Evolutionary conservation across 805 yeast genomes (phyloP), one percentile per base, ranked within the genome.

Genomic region (Spathaspora sp.): DNA sequence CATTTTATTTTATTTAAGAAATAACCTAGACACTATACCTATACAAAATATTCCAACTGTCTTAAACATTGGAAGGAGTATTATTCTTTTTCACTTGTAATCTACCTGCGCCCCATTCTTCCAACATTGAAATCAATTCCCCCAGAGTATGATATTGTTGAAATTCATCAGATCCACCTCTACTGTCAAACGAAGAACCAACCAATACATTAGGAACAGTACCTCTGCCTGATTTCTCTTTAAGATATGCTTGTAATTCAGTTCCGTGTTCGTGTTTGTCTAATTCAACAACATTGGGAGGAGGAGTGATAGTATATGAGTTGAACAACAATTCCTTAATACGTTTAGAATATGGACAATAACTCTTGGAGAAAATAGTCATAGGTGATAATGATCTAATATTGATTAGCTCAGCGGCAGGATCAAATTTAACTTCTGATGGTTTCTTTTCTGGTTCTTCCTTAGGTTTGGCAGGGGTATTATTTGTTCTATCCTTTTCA

Each of bases 181-280:
- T 78, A 46, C 93, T 85, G 48, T 63, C 63, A 40, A 56, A 59
- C 23, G 78, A 66, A 8, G 87, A 86, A 51, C 84, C 86, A 49
- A 93, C 80, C 49, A 89, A 75, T 18, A 94, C 80, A 64, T 94
- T 94, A 23, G 99, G 99, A 12, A 94, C 99, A 0, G 98, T 93
- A 28, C 70, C 70, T 59, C 97, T 82, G 6, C 94, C 96, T 4
- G 96, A 82, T 51, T 78, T 67, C 48, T 77, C 73, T 16, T 77
- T 86, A 49, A 94, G 76, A 66, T 86, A 86, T 16, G 74, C 80
- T 68, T 92, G 97, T 54, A 94, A 76, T 55, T 80, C 86, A 2
- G 71, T 66, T 1, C 97, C 97, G 64, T 89, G 78, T 47, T 78
- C 75, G 65, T 90, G 96, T 60, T 76, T 77, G 68, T 93, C 97